Evolutionary conservation across 306 rosid species (phyloP).

Genomic region (Trifolium fragiferum): DNA sequence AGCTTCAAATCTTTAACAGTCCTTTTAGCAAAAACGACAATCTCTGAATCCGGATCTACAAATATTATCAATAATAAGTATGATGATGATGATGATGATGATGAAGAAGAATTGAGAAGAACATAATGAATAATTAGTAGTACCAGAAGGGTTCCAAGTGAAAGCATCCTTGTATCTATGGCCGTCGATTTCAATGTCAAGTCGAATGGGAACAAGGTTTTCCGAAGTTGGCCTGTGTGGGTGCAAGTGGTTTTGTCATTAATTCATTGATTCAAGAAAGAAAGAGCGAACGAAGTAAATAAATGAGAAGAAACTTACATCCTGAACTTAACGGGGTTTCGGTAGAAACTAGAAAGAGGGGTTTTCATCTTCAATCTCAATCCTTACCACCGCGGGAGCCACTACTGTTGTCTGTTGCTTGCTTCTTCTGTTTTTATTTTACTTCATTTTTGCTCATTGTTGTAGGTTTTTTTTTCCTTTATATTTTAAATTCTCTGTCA

Average conservation of each 20-base stretch:
- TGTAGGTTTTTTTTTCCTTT: no score
- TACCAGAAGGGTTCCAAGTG: constrained; percentile 96
- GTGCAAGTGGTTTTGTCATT: background rate
- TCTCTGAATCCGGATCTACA: constrained; percentile 83
- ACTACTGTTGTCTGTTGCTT: no score
- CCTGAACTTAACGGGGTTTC: constrained; percentile 76
- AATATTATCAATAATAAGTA: no score
- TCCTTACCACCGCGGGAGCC: no score
- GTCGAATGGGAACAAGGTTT: constrained; percentile 73
- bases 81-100: no score
- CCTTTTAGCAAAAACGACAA: constrained; percentile 72
- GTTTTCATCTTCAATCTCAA: constrained; percentile 63
- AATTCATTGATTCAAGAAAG: no score
- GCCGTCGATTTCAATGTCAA: constrained; percentile 77
- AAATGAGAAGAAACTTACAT: constrained; percentile 63
- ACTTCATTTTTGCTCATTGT: no score
- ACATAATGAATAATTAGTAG: no score
- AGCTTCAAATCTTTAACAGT: constrained; percentile 86
- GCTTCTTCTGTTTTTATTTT: no score
- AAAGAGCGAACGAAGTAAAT: no score
- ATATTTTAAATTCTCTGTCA: no score
- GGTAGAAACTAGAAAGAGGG: constrained; percentile 55
- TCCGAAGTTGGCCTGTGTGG: constrained; percentile 70
- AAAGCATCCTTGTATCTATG: constrained; percentile 83
- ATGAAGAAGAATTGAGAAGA: no score